phyloP scores from a whole-genome alignment of 352 stramenopile genomes.

The Phytophthora vignae region DNA sequence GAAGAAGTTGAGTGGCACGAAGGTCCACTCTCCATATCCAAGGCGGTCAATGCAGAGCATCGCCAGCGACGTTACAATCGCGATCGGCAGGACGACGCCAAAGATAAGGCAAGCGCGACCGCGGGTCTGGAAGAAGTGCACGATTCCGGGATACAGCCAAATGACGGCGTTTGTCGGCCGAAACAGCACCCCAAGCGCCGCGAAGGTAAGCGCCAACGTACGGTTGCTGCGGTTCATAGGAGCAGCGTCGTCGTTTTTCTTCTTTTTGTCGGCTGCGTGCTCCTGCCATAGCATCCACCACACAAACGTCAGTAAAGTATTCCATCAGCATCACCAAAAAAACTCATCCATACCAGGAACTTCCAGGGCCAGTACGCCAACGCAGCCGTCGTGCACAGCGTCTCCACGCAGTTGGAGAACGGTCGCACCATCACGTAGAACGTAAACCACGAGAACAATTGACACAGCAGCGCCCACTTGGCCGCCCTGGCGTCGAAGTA shows the following conservation, averaged over 20 bases:
- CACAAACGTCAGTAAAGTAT: background rate
- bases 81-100: conserved; percentile 66
- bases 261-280: conserved; percentile 30
- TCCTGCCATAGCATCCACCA: conserved; percentile 24
- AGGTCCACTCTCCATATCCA: conserved; percentile 85
- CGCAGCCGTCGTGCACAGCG: conserved; percentile 76
- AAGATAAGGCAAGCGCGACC: conserved; percentile 55
- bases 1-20: conserved; percentile 88
- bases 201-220: conserved; percentile 55
- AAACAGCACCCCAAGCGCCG: conserved; percentile 82
- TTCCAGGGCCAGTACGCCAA: conserved; percentile 84
- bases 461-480: conserved; percentile 79
- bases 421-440: conserved; percentile 89
- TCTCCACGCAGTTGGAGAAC: conserved; percentile 90
- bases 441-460: conserved; percentile 86
- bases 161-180: conserved; percentile 82
- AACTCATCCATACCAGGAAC: conserved; percentile 50
- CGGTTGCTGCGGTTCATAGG: conserved; percentile 43
- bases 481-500: conserved; percentile 77
- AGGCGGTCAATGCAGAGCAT: conserved; percentile 84
- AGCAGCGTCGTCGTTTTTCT: conserved; percentile 44
- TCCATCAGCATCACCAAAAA: background rate
- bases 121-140: conserved; percentile 59
- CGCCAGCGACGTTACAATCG: conserved; percentile 43
- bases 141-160: conserved; percentile 75